Conservation (phyloP, 805 yeast genomes). For the Novakomyces olei region DNA sequence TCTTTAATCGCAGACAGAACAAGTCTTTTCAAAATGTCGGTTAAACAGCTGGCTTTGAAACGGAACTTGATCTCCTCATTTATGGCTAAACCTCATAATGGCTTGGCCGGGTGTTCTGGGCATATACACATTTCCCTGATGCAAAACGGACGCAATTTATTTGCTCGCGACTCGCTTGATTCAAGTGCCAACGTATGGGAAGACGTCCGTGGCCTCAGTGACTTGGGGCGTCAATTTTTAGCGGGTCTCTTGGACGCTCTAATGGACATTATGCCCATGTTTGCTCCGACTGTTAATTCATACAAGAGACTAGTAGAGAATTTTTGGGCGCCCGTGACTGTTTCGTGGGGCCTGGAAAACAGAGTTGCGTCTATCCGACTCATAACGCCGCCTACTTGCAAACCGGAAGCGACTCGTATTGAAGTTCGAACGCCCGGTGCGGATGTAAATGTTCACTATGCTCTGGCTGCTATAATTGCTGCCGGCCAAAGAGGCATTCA, state of each 20-base stretch:
- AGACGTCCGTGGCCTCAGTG: slow-evolving; percentile 13
- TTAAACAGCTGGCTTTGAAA: slow-evolving; percentile 13
- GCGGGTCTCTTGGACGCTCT: slow-evolving; percentile 17
- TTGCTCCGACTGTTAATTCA: slow-evolving; percentile 18
- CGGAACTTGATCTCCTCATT: slow-evolving; percentile 16
- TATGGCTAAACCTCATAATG: slow-evolving; percentile 18
- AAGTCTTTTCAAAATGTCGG: slow-evolving; percentile 14
- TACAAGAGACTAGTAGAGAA: slow-evolving; percentile 17
- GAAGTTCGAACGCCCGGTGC: slow-evolving; percentile 19
- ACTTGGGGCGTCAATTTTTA: slow-evolving; percentile 14
- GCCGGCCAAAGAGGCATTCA: slow-evolving; percentile 15
- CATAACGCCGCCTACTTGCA: slow-evolving; percentile 13
- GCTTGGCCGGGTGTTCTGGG: slow-evolving; percentile 18
- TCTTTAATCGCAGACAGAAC: slow-evolving; percentile 15
- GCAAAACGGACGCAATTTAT: slow-evolving; percentile 11
- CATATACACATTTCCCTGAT: slow-evolving; percentile 16
- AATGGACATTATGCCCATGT: slow-evolving; percentile 16
- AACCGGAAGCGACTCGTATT: slow-evolving; percentile 14
- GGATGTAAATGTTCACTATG: slow-evolving; percentile 17
- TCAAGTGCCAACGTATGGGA: slow-evolving; percentile 12
- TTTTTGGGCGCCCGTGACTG: slow-evolving; percentile 19
- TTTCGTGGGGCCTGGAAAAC: slow-evolving; percentile 17
- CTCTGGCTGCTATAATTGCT: slow-evolving; percentile 16
- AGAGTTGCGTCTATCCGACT: slow-evolving; percentile 16
- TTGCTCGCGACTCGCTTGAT: slow-evolving; percentile 12